Conservation (phyloP, 1,284 basidiomycete species). For the Leccinum subatratum region DNA sequence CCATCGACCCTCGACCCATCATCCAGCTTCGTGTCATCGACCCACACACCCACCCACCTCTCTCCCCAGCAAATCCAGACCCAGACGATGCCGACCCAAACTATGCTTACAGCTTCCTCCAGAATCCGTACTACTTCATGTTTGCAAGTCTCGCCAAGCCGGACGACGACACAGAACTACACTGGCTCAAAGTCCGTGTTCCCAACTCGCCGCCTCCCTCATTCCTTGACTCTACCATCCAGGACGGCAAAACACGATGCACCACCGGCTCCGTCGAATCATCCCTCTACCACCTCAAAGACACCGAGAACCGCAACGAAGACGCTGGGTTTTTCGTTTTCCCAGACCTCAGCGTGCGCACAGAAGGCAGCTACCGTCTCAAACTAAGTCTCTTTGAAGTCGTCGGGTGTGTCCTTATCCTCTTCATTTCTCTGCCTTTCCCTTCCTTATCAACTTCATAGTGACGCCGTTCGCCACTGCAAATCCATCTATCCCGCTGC, state of each 20-base stretch:
- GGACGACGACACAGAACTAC: constrained; percentile 87
- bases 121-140: constrained; percentile 94
- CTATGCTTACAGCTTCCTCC: constrained; percentile 53
- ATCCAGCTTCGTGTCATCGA: constrained; percentile 89
- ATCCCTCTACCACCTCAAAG: constrained; percentile 91
- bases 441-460: constrained; percentile 28
- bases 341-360: constrained; percentile 81
- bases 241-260: constrained; percentile 86
- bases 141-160: constrained; percentile 85
- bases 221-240: background rate
- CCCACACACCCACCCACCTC: constrained; percentile 43
- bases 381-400: constrained; percentile 93
- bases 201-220: constrained; percentile 1
- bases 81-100: constrained; percentile 35
- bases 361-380: constrained; percentile 81
- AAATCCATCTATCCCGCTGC: constrained; percentile 81
- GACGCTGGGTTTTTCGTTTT: constrained; percentile 93
- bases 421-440: constrained; percentile 1
- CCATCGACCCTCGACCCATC: constrained; percentile 94
- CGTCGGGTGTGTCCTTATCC: constrained; percentile 60
- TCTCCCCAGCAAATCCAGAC: constrained; percentile 22
- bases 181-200: constrained; percentile 71
- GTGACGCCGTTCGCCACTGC: constrained; percentile 80
- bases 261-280: constrained; percentile 88
- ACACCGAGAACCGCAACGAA: constrained; percentile 75